phyloP scores from a whole-genome alignment of 306 rosid genomes.

The Albizia julibrissin region DNA sequence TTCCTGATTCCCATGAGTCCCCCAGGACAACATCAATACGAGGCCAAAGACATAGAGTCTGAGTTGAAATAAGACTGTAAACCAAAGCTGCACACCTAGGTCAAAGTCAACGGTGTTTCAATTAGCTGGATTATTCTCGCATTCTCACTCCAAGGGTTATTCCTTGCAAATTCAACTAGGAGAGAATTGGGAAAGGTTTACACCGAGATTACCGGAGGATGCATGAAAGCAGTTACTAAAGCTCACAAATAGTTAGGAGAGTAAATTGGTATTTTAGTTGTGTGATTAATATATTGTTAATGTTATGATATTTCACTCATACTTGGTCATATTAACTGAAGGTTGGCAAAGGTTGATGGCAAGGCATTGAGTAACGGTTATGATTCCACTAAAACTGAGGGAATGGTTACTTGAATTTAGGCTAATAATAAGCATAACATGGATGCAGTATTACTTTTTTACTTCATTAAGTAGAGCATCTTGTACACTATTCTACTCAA shows the following conservation, averaged over 20 bases:
- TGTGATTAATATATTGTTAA: neutral
- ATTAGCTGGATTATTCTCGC: slow-evolving; percentile 16
- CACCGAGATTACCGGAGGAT: slow-evolving; percentile 70
- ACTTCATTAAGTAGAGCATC: neutral
- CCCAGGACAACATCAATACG: neutral
- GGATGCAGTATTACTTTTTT: neutral
- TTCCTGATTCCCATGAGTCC: neutral
- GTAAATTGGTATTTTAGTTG: neutral
- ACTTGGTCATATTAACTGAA: neutral
- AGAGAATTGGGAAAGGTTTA: slow-evolving; percentile 64
- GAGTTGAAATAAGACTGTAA: neutral
- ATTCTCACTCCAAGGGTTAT: slow-evolving; percentile 50
- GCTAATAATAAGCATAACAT: neutral
- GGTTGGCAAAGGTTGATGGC: neutral
- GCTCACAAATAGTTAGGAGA: slow-evolving; percentile 44
- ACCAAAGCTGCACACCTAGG: slow-evolving; percentile 15
- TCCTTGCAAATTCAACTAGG: slow-evolving; percentile 32
- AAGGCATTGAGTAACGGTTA: neutral
- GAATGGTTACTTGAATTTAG: neutral
- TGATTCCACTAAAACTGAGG: slow-evolving; percentile 26
- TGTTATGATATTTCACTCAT: slow-evolving; percentile 15
- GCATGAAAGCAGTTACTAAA: slow-evolving; percentile 48
- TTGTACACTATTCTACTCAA: neutral
- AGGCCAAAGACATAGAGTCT: neutral
- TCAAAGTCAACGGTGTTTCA: slow-evolving; percentile 40